Evolutionary conservation across 1,284 basidiomycete species (phyloP).

Genomic region (Austropuccinia psidii): DNA sequence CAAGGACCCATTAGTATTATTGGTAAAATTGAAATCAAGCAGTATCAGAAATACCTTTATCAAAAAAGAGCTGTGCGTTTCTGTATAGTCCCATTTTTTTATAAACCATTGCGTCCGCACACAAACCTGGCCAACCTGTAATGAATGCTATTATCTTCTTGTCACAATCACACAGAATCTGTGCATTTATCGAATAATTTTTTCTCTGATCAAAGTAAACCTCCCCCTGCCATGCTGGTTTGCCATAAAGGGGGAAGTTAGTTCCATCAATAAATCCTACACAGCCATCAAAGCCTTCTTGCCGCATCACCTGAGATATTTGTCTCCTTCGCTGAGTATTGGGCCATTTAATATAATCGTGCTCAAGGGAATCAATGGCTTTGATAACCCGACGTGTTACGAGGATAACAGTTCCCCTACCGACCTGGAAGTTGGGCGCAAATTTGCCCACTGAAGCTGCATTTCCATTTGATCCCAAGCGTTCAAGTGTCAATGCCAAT

Average conservation of each 20-base stretch:
- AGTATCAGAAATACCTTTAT: too few species aligned
- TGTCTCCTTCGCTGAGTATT: background rate
- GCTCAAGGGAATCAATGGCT: background rate
- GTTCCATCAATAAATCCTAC: background rate
- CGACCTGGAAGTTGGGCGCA: background rate
- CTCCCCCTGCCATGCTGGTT: background rate
- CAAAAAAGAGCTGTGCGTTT: background rate
- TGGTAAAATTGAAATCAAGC: too few species aligned
- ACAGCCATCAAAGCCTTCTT: slow-evolving; percentile 6
- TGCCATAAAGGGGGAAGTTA: background rate
- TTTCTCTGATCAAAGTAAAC: slow-evolving; percentile 7
- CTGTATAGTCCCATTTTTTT: background rate
- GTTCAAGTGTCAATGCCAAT: background rate
- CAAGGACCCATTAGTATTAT: too few species aligned
- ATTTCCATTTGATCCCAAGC: slow-evolving; percentile 23
- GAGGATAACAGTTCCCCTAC: background rate
- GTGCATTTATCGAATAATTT: slow-evolving; percentile 7
- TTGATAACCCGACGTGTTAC: background rate
- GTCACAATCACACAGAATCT: slow-evolving; percentile 22
- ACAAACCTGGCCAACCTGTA: slow-evolving; percentile 18
- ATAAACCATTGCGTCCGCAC: background rate
- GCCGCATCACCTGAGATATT: background rate
- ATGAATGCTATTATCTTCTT: background rate
- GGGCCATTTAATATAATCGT: background rate
- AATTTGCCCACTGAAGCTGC: background rate